phyloP scores from a whole-genome alignment of 495 filamentous ascomycete species.

The Haplographium delicatum region DNA sequence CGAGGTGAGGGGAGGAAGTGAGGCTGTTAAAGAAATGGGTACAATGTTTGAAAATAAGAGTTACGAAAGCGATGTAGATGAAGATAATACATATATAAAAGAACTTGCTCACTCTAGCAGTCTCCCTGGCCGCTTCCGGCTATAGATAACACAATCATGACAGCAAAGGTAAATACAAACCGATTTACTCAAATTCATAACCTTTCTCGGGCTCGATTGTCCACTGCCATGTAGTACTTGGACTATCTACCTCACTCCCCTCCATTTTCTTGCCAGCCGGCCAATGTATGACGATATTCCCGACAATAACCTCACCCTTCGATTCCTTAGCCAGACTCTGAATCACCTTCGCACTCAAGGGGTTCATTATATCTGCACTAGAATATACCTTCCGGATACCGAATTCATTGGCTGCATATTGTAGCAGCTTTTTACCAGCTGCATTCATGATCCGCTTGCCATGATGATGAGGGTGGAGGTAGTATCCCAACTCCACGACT shows the following conservation, averaged over 20 bases:
- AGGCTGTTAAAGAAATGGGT: conserved; percentile 1
- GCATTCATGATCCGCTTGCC: conserved; percentile 10
- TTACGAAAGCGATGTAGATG: background rate
- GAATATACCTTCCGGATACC: conserved; percentile 8
- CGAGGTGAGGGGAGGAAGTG: conserved; percentile 10
- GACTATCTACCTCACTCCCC: conserved; percentile 73
- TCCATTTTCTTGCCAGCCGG: conserved; percentile 70
- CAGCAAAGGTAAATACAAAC: conserved; percentile 58
- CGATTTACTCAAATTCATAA: conserved; percentile 49
- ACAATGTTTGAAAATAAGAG: background rate
- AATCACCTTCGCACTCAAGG: conserved; percentile 4
- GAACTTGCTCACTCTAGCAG: background rate
- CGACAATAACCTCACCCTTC: background rate
- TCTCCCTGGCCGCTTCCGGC: background rate
- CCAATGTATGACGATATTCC: conserved; percentile 1
- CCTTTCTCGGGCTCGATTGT: conserved; percentile 70
- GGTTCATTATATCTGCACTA: conserved; percentile 4
- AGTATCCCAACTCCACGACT: conserved; percentile 16
- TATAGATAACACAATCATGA: background rate
- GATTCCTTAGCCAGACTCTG: background rate
- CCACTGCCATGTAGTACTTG: conserved; percentile 54
- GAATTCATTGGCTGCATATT: conserved; percentile 58
- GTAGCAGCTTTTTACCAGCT: conserved; percentile 57
- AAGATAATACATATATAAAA: background rate
- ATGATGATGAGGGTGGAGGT: conserved; percentile 9